Evolutionary conservation across 208 protist genomes (phyloP), one percentile per base, ranked within the genome.

Genomic region (Zelonia costaricensis): DNA sequence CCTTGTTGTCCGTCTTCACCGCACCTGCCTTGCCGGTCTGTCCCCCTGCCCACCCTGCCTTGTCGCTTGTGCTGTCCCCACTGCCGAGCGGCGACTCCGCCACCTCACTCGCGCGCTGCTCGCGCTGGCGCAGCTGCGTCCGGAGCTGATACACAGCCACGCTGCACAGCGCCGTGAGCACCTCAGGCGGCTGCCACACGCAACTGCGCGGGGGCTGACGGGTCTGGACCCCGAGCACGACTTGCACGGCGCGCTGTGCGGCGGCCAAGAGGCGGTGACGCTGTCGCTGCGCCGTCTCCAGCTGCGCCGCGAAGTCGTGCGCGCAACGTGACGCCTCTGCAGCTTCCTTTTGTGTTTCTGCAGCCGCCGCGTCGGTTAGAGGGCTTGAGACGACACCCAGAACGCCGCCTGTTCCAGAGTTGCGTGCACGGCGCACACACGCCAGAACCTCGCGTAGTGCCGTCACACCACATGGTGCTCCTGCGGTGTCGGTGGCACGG

Each of bases 211-310:
- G 44, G 5, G 43, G 35, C 57, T 53, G 53, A 8, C 38, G 63
- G 39, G 45, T 40, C 22, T 61, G 49, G 49, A 60, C 57, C 8
- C 35, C 57, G 28, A 72, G 49, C 2, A 64, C 43, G 23, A 30
- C 39, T 40, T 72, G 65, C 18, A 65, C 48, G 25, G 57, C 56
- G 8, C 57, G 65, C 49, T 72, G 43, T 0, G 65, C 57, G 13
- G 65, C 56, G 4, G 65, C 56, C 30, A 72, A 49, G 15, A 72
- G 43, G 27, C 65, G 65, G 31, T 72, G 57, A 15, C 65, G 65
- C 28, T 52, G 58, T 40, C 39, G 31, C 35, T 72, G 57, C 36
- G 45, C 46, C 40, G 20, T 18, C 65, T 59, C 65, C 3, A 38
- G 31, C 4, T 31, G 56, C 18, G 12, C 5, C 13, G 25, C 22